phyloP scores from a whole-genome alignment of 148 eudicot species.

The Arctostaphylos glauca region DNA sequence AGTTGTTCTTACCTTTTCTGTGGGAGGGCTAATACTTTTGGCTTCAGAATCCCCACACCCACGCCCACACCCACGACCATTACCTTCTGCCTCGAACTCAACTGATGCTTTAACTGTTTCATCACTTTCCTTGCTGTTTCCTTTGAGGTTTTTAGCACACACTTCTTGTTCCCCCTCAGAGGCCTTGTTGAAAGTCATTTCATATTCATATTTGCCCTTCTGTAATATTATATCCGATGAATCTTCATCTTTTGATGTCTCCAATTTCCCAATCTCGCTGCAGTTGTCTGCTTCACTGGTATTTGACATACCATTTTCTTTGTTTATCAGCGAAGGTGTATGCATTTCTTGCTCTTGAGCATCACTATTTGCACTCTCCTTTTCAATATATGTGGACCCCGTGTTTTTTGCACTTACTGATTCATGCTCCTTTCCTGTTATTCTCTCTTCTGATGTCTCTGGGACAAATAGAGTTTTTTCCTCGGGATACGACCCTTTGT shows the following conservation, averaged over 20 bases:
- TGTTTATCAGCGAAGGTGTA: neutral
- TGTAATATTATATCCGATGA: neutral
- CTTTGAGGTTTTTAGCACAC: neutral
- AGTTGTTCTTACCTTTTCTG: slow-evolving; percentile 13
- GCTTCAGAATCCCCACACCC: neutral
- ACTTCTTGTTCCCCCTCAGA: slow-evolving; percentile 2
- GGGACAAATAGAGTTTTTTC: neutral
- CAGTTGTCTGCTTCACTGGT: neutral
- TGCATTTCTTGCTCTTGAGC: slow-evolving; percentile 1
- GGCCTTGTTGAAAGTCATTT: slow-evolving; percentile 4
- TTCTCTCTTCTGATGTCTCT: slow-evolving; percentile 6
- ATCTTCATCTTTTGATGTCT: neutral
- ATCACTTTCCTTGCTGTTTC: slow-evolving; percentile 12
- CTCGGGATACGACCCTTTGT: neutral
- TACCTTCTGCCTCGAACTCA: slow-evolving; percentile 12
- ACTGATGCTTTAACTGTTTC: neutral
- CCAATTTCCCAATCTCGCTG: slow-evolving; percentile 1
- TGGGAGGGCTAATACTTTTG: neutral
- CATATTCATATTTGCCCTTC: slow-evolving; percentile 6
- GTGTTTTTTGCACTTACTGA: neutral
- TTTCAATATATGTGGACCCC: neutral
- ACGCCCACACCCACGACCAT: neutral
- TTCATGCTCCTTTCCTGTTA: neutral
- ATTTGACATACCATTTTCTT: neutral
- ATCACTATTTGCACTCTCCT: neutral